Evolutionary conservation across 306 rosid genomes (phyloP).

Genomic region (Fragaria iinumae): DNA sequence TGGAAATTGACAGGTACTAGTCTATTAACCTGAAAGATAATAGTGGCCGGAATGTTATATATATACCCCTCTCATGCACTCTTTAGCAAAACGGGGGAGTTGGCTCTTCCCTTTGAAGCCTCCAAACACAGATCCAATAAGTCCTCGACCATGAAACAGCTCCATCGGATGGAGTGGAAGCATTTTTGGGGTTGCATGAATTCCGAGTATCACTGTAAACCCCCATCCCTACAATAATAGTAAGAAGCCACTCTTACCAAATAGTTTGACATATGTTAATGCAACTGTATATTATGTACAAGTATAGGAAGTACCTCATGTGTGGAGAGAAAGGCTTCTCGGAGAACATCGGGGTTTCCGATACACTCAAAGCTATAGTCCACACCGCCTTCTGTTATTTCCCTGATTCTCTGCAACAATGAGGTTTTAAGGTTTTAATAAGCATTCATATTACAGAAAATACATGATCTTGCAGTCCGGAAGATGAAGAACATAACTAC

Average conservation of each 20-base stretch:
- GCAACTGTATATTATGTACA: background rate
- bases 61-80: constrained; percentile 64
- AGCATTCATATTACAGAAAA: background rate
- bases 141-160: constrained; percentile 56
- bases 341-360: constrained; percentile 51
- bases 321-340: constrained; percentile 59
- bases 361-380: constrained; percentile 71
- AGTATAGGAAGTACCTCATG: constrained; percentile 37
- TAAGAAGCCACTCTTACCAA: background rate
- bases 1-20: background rate
- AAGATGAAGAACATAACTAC: background rate
- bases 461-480: background rate
- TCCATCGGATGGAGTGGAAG: constrained; percentile 89
- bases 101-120: constrained; percentile 80
- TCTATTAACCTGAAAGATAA: background rate
- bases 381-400: constrained; percentile 59
- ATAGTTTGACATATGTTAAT: background rate
- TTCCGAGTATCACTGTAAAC: constrained; percentile 62
- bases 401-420: constrained; percentile 48
- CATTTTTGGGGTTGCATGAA: constrained; percentile 54
- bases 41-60: background rate
- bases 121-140: constrained; percentile 62
- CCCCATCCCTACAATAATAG: constrained; percentile 68
- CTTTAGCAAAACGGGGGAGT: constrained; percentile 59
- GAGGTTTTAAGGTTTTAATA: background rate